Evolutionary conservation across 192 early-diverging fungal genomes (phyloP).

Genomic region (Coemansia reversa): DNA sequence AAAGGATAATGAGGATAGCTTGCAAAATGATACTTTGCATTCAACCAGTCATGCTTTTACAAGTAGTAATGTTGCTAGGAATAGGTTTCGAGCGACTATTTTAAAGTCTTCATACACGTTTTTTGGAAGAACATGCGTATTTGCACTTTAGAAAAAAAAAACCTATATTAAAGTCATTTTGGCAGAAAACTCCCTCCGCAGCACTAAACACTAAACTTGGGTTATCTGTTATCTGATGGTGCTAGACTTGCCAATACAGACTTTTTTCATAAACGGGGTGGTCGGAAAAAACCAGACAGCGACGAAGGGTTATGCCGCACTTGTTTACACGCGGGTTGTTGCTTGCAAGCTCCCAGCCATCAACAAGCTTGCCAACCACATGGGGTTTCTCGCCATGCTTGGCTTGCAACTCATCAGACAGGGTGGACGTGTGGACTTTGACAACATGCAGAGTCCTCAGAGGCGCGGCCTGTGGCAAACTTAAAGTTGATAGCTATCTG

Average conservation of each 20-base stretch:
- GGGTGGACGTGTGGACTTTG: slow-evolving; percentile 28
- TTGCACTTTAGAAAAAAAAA: slow-evolving; percentile 4
- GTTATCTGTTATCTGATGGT: slow-evolving; percentile 2
- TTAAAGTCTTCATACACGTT: slow-evolving; percentile 22
- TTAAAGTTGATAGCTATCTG: slow-evolving; percentile 48
- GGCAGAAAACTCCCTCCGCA: neutral
- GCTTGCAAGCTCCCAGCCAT: slow-evolving; percentile 47
- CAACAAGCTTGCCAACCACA: slow-evolving; percentile 51
- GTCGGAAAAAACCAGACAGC: slow-evolving; percentile 49
- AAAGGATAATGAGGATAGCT: neutral
- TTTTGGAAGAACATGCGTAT: slow-evolving; percentile 6
- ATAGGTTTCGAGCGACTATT: slow-evolving; percentile 7
- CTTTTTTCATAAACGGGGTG: slow-evolving; percentile 36
- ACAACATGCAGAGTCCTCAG: slow-evolving; percentile 36
- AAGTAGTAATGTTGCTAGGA: no score
- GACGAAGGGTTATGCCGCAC: slow-evolving; percentile 47
- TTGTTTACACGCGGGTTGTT: slow-evolving; percentile 34
- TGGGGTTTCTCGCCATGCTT: slow-evolving; percentile 22
- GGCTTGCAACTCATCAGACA: slow-evolving; percentile 40
- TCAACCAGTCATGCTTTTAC: no score
- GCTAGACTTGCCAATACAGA: slow-evolving; percentile 5
- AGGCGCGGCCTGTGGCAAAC: slow-evolving; percentile 45
- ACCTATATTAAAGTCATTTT: slow-evolving; percentile 1
- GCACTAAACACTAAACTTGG: neutral
- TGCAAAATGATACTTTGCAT: no score